Evolutionary conservation across 2,329 filamentous ascomycete species (phyloP).

Genomic region (Neofusicoccum sp.): DNA sequence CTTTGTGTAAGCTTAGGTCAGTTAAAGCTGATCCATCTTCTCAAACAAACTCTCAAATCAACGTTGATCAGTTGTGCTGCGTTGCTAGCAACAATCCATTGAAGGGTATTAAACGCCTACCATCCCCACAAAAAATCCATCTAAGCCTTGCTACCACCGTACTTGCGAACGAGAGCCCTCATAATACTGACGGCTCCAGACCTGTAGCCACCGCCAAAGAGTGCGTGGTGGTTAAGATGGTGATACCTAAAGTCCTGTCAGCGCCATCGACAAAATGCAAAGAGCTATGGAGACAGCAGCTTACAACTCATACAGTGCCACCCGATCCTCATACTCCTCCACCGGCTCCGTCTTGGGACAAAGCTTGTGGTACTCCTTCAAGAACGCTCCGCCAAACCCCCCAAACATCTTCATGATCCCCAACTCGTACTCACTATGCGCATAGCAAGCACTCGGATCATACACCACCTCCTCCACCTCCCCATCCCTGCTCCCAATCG

Average conservation of each 20-base stretch:
- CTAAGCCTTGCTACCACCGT: conserved; percentile 35
- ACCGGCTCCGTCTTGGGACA: conserved; percentile 78
- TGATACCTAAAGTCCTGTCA: conserved; percentile 62
- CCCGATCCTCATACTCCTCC: conserved; percentile 80
- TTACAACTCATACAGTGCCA: conserved; percentile 78
- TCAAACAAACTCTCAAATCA: too few relatives aligned
- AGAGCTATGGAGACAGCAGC: conserved; percentile 34
- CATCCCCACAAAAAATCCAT: background rate
- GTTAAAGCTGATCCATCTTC: too few relatives aligned
- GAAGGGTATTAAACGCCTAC: background rate
- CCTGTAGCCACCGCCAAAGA: conserved; percentile 80
- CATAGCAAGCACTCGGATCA: conserved; percentile 78
- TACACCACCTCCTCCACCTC: conserved; percentile 73
- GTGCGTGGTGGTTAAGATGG: conserved; percentile 81
- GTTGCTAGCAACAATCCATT: background rate
- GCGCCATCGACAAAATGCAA: background rate
- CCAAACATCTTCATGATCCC: conserved; percentile 98
- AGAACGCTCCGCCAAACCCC: conserved; percentile 71
- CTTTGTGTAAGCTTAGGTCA: too few relatives aligned
- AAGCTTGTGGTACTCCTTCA: conserved; percentile 71
- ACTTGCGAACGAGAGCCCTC: conserved; percentile 69
- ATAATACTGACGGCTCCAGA: conserved; percentile 77
- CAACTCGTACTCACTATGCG: conserved; percentile 84
- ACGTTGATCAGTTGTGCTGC: background rate
- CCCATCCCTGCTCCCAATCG: conserved; percentile 53